These are phyloP conservation scores for Lagenidium sp. DNA, from an alignment of 352 stramenopile genomes.

Conservation along the genomic window DNA sequence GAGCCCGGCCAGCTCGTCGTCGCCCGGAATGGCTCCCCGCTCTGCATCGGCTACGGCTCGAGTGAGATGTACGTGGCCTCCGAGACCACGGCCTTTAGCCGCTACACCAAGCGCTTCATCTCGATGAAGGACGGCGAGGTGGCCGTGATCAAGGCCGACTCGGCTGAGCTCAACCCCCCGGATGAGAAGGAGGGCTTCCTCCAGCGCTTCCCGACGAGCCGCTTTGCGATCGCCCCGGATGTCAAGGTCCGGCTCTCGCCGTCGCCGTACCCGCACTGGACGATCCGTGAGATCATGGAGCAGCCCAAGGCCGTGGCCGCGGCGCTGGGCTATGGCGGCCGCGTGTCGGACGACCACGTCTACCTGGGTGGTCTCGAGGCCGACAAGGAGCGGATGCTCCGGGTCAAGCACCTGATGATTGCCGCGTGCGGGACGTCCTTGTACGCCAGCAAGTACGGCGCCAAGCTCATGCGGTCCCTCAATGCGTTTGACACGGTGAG, in stretches of 20 bases:
- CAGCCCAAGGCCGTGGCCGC: slow-evolving; percentile 95
- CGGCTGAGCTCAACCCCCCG: slow-evolving; percentile 87
- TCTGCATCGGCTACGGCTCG: slow-evolving; percentile 86
- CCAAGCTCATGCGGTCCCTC: slow-evolving; percentile 96
- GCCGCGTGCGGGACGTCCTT: slow-evolving; percentile 93
- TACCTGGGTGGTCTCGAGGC: slow-evolving; percentile 91
- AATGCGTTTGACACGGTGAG: slow-evolving; percentile 91
- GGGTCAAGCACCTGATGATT: slow-evolving; percentile 93
- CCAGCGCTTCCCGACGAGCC: slow-evolving; percentile 78
- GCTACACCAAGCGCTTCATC: slow-evolving; percentile 98
- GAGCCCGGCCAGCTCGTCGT: slow-evolving; percentile 95
- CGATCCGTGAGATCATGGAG: slow-evolving; percentile 93
- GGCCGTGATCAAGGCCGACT: slow-evolving; percentile 91
- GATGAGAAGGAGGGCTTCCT: slow-evolving; percentile 73
- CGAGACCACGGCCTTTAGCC: slow-evolving; percentile 91
- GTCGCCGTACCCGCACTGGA: slow-evolving; percentile 95
- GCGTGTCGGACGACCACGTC: slow-evolving; percentile 90
- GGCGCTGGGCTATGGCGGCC: slow-evolving; percentile 91
- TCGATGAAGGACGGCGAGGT: slow-evolving; percentile 96
- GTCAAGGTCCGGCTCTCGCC: slow-evolving; percentile 93
- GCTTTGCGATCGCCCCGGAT: slow-evolving; percentile 89
- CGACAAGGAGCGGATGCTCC: slow-evolving; percentile 85
- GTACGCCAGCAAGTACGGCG: slow-evolving; percentile 89
- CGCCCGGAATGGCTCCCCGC: slow-evolving; percentile 94
- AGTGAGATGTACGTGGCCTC: slow-evolving; percentile 96